phyloP scores from a whole-genome alignment of 495 filamentous ascomycete genomes.

The Penicillium goetzii region DNA sequence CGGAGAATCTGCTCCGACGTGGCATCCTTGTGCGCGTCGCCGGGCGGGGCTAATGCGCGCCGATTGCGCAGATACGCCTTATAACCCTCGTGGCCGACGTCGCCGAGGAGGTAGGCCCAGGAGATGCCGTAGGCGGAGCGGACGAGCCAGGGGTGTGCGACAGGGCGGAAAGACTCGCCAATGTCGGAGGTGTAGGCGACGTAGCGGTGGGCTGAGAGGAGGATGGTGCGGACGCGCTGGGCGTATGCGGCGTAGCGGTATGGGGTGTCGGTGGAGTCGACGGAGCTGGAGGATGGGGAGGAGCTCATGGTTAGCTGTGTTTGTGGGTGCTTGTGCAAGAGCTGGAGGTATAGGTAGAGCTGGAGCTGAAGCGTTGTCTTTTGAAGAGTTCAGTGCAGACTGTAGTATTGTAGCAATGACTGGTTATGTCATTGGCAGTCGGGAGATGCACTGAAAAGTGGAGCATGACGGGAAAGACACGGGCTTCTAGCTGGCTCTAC shows the following conservation, averaged over 20 bases:
- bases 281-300: constrained; percentile 55
- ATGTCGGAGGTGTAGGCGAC: constrained; percentile 98
- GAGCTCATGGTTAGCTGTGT: constrained; percentile 27
- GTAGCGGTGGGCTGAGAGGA: constrained; percentile 90
- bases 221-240: constrained; percentile 81
- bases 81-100: constrained; percentile 93
- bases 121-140: constrained; percentile 85
- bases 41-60: constrained; percentile 45
- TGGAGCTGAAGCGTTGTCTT: not conserved
- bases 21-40: constrained; percentile 50
- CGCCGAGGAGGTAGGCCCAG: constrained; percentile 89
- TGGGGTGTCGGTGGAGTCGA: constrained; percentile 80
- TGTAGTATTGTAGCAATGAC: not conserved
- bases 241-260: constrained; percentile 94
- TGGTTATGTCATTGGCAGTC: constrained; percentile 12
- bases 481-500: constrained; percentile 8
- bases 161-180: constrained; percentile 92
- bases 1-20: constrained; percentile 35
- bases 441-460: constrained; percentile 10
- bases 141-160: constrained; percentile 84
- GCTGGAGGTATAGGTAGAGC: not conserved
- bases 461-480: constrained; percentile 13
- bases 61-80: constrained; percentile 89
- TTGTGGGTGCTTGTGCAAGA: constrained; percentile 1
- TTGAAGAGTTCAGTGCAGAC: not conserved